These are phyloP conservation scores for Penicillium fuscoglaucum DNA, from an alignment of 2,329 filamentous ascomycete genomes.

Conservation along the genomic window DNA sequence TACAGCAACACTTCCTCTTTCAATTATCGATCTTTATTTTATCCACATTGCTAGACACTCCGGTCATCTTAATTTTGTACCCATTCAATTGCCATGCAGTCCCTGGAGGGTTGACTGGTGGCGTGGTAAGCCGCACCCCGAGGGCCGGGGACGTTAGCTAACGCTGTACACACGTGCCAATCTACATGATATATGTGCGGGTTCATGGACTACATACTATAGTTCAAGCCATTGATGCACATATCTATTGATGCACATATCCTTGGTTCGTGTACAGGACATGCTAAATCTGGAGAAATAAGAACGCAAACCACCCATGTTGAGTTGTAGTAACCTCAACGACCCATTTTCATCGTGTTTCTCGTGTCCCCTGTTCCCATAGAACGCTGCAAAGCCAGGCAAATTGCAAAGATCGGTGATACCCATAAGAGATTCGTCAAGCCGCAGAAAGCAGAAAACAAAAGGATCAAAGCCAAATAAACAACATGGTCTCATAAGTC, in stretches of 20 bases:
- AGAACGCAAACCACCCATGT: background rate
- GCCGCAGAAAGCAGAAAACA: background rate
- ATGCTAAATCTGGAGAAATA: background rate
- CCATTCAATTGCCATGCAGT: too few relatives aligned
- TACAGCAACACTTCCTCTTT: too few relatives aligned
- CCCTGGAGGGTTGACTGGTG: too few relatives aligned
- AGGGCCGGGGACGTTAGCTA: too few relatives aligned
- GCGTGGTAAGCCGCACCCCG: too few relatives aligned
- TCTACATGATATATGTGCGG: background rate
- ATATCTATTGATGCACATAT: background rate
- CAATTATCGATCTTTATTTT: too few relatives aligned
- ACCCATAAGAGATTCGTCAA: background rate
- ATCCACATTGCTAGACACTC: too few relatives aligned
- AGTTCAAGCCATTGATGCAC: background rate
- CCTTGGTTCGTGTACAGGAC: slow-evolving; percentile 1
- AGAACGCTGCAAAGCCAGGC: background rate
- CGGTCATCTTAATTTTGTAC: too few relatives aligned
- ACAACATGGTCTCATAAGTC: slow-evolving; percentile 13
- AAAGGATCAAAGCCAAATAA: background rate
- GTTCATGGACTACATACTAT: background rate
- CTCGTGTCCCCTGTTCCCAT: background rate
- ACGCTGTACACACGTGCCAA: background rate
- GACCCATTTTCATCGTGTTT: background rate
- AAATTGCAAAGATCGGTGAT: background rate
- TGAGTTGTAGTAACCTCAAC: background rate